phyloP scores from a whole-genome alignment of 1,139 yeast species.

The Geotrichum phurueaensis region DNA sequence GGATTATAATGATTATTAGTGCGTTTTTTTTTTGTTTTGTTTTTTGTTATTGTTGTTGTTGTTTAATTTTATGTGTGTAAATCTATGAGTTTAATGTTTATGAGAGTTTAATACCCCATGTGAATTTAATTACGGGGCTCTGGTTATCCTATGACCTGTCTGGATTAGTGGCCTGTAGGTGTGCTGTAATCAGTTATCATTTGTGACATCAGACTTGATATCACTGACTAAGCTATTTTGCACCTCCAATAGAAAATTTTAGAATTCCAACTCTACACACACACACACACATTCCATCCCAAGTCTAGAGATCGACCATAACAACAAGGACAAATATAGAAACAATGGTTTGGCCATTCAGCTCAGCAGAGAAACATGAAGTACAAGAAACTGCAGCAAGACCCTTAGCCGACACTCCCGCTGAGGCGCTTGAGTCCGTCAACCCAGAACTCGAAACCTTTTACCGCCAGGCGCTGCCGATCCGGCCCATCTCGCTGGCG shows the following conservation, averaged over 20 bases:
- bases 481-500: slow-evolving; percentile 17
- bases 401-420: background rate
- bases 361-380: background rate
- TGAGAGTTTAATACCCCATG: background rate
- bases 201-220: background rate
- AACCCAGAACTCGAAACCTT: slow-evolving; percentile 13
- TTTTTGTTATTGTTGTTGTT: background rate
- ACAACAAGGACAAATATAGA: background rate
- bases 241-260: background rate
- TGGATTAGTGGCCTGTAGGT: too few species aligned
- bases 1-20: background rate
- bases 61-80: background rate
- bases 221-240: background rate
- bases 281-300: background rate
- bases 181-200: background rate
- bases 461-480: slow-evolving; percentile 15
- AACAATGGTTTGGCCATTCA: slow-evolving; percentile 17
- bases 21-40: background rate
- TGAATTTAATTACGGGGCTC: background rate
- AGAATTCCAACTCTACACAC: background rate
- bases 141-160: too few species aligned
- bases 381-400: background rate
- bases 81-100: background rate
- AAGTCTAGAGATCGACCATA: background rate
- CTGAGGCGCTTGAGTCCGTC: slow-evolving; percentile 6